Evolutionary conservation across 352 stramenopile genomes (phyloP).

Genomic region (Blastocystis sp.): DNA sequence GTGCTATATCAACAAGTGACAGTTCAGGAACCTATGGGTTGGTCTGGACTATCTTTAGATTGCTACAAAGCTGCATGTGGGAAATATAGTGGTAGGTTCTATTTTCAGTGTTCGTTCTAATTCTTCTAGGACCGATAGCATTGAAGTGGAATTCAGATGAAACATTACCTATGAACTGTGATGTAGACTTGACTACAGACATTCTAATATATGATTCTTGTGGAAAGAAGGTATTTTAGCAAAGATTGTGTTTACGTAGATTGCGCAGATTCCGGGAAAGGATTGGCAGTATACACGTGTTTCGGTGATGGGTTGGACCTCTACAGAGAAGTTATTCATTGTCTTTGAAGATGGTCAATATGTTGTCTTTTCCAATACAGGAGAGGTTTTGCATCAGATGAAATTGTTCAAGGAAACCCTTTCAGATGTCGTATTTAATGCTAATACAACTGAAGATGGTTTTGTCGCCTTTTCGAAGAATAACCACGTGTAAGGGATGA

Average conservation of each 20-base stretch:
- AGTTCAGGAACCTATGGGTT: conserved; percentile 60
- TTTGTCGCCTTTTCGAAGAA: conserved; percentile 49
- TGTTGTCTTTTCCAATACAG: conserved; percentile 29
- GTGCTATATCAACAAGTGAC: conserved; percentile 58
- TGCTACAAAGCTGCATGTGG: conserved; percentile 38
- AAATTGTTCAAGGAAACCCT: conserved; percentile 31
- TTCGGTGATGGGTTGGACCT: conserved; percentile 24
- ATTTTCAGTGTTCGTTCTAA: background rate
- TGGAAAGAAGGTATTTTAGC: conserved; percentile 4
- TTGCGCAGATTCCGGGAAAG: conserved; percentile 51
- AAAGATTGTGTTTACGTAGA: background rate
- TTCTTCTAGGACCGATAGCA: conserved; percentile 32
- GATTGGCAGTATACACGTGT: conserved; percentile 59
- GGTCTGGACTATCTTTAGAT: conserved; percentile 52
- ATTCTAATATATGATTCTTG: conserved; percentile 60
- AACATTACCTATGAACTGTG: conserved; percentile 43
- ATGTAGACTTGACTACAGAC: conserved; percentile 39
- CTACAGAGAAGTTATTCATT: conserved; percentile 55
- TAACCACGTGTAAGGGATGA: conserved; percentile 33
- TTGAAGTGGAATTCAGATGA: conserved; percentile 60
- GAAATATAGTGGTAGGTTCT: conserved; percentile 49
- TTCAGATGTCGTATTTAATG: conserved; percentile 23
- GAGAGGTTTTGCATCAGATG: conserved; percentile 3
- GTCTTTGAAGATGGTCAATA: conserved; percentile 55
- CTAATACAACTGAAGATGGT: conserved; percentile 28